phyloP scores from a whole-genome alignment of 768 basidiomycete genomes.

The Crucibulum laeve region DNA sequence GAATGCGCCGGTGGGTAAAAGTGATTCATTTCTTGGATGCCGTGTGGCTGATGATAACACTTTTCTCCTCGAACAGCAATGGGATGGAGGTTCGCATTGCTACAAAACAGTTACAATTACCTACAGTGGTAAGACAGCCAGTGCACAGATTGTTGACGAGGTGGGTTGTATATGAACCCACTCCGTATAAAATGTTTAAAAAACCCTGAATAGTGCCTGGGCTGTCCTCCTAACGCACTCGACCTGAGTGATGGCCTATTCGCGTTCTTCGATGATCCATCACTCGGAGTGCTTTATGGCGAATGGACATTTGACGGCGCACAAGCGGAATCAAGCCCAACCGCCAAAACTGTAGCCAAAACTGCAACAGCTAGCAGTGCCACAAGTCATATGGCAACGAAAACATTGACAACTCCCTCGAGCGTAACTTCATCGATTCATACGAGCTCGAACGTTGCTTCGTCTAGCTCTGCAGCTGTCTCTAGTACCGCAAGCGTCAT shows the following conservation, averaged over 20 bases:
- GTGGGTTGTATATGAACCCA: constrained; percentile 18
- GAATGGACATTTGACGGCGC: constrained; percentile 32
- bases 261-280: constrained; percentile 26
- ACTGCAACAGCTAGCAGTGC: constrained; percentile 7
- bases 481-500: not conserved
- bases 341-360: constrained; percentile 2
- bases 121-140: constrained; percentile 27
- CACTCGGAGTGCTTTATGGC: constrained; percentile 30
- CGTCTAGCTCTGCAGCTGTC: no score
- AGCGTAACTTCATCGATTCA: no score
- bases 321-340: not conserved
- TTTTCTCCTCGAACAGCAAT: constrained; percentile 25
- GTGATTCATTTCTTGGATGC: not conserved
- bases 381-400: not conserved
- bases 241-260: constrained; percentile 48
- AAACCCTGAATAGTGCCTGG: constrained; percentile 26
- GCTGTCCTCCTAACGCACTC: constrained; percentile 34
- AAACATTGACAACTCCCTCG: no score
- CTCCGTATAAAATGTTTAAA: constrained; percentile 1
- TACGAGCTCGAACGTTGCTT: no score
- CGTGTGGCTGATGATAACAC: not conserved
- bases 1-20: constrained; percentile 28
- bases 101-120: constrained; percentile 39
- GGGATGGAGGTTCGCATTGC: constrained; percentile 34
- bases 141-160: constrained; percentile 40